Evolutionary conservation across 1,284 basidiomycete genomes (phyloP).

Genomic region (Agroathelia rolfsii): DNA sequence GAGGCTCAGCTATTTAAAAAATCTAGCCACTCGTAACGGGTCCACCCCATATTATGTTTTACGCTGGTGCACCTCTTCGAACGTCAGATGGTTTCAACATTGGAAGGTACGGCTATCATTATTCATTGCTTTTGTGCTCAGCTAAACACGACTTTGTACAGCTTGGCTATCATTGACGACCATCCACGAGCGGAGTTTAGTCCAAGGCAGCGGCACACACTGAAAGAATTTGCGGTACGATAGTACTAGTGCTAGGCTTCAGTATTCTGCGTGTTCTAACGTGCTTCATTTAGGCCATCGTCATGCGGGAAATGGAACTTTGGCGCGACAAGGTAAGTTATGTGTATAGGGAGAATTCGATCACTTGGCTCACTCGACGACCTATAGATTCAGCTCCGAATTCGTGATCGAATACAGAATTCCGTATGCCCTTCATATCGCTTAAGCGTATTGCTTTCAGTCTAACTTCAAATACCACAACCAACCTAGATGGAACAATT

Average conservation of each 20-base stretch:
- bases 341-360: conserved; percentile 2
- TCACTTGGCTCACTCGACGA: conserved; percentile 4
- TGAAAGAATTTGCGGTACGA: conserved; percentile 85
- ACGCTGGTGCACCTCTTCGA: conserved; percentile 83
- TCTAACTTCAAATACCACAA: conserved; percentile 3
- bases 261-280: conserved; percentile 1
- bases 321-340: conserved; percentile 78
- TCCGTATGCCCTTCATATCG: conserved; percentile 42
- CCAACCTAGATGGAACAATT: conserved; percentile 79
- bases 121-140: conserved; percentile 4
- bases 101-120: conserved; percentile 46
- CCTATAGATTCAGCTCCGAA: conserved; percentile 74
- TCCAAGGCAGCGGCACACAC: conserved; percentile 80
- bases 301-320: conserved; percentile 94
- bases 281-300: conserved; percentile 47
- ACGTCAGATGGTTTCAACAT: conserved; percentile 89
- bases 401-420: conserved; percentile 84
- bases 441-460: conserved; percentile 1
- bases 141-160: too few relatives aligned
- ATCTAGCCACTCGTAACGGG: conserved; percentile 66
- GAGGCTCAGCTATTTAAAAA: conserved; percentile 5
- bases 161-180: conserved; percentile 81
- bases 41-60: conserved; percentile 71
- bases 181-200: conserved; percentile 78
- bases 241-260: conserved; percentile 3